Evolutionary conservation across 805 yeast genomes (phyloP).

Genomic region (Suhomyces pyralidae): DNA sequence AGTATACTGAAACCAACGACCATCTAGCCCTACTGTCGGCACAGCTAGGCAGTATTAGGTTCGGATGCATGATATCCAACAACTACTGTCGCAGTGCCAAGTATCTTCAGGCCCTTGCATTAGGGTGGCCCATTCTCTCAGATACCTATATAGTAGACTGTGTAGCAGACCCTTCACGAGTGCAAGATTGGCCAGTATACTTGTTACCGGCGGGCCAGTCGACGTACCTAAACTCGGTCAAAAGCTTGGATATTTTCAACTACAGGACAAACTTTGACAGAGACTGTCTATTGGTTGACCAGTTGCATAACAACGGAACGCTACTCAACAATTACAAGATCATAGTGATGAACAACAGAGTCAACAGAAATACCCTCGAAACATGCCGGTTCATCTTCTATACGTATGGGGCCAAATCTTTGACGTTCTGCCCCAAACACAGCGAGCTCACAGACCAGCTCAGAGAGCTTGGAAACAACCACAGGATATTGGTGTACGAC

Average conservation of each 20-base stretch:
- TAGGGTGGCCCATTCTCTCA: constrained; percentile 85
- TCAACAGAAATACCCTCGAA: constrained; percentile 25
- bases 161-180: constrained; percentile 22
- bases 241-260: constrained; percentile 47
- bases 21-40: constrained; percentile 8
- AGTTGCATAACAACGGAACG: constrained; percentile 38
- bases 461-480: constrained; percentile 4
- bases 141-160: constrained; percentile 55
- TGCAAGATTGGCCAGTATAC: constrained; percentile 49
- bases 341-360: constrained; percentile 31
- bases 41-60: constrained; percentile 28
- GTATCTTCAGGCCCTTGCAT: constrained; percentile 69
- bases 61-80: constrained; percentile 66
- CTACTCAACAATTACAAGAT: constrained; percentile 32
- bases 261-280: constrained; percentile 39
- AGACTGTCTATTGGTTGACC: constrained; percentile 34
- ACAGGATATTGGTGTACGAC: constrained; percentile 25
- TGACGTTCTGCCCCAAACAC: constrained; percentile 9
- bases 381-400: constrained; percentile 44
- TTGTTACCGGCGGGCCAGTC: constrained; percentile 74
- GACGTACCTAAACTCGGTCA: constrained; percentile 36
- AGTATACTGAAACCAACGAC: constrained; percentile 12
- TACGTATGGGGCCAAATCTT: constrained; percentile 42
- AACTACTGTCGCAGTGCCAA: constrained; percentile 64
- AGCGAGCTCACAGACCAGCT: constrained; percentile 8